These are phyloP conservation scores for Pelargonium australe DNA, from an alignment of 441 rosid species.

Conservation along the genomic window DNA sequence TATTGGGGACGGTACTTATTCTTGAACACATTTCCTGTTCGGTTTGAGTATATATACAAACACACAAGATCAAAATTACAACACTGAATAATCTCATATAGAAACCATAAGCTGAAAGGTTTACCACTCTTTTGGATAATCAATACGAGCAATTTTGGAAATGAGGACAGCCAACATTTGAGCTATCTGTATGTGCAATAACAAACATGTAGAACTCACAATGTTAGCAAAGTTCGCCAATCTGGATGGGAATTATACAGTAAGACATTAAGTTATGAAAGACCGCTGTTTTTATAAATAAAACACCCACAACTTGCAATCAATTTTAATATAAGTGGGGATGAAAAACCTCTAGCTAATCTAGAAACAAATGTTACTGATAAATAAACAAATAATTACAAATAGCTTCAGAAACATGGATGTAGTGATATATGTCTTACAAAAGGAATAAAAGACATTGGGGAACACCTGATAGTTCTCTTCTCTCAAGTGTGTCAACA, in stretches of 20 bases:
- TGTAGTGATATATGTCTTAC: background rate
- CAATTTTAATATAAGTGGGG: background rate
- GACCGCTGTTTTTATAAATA: background rate
- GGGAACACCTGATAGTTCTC: slow-evolving; percentile 66
- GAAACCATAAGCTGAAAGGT: background rate
- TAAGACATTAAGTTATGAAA: background rate
- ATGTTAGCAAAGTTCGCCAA: slow-evolving; percentile 14
- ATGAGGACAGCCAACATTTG: slow-evolving; percentile 80
- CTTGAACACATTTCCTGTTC: no score
- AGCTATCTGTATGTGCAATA: slow-evolving; percentile 53
- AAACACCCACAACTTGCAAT: background rate
- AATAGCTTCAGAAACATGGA: background rate
- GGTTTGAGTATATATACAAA: background rate
- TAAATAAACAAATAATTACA: background rate
- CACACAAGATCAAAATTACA: background rate
- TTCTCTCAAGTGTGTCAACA: slow-evolving; percentile 77
- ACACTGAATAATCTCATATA: background rate
- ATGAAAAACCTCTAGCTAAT: background rate
- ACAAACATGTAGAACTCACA: slow-evolving; percentile 14
- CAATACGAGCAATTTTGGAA: slow-evolving; percentile 92
- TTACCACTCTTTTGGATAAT: slow-evolving; percentile 93
- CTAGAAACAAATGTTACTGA: background rate
- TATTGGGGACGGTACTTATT: no score
- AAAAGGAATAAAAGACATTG: slow-evolving; percentile 13
- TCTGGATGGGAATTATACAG: background rate